These are phyloP conservation scores for Chlamydomonas reinhardtii DNA, from an alignment of 163 green algal genomes.

Conservation along the genomic window DNA sequence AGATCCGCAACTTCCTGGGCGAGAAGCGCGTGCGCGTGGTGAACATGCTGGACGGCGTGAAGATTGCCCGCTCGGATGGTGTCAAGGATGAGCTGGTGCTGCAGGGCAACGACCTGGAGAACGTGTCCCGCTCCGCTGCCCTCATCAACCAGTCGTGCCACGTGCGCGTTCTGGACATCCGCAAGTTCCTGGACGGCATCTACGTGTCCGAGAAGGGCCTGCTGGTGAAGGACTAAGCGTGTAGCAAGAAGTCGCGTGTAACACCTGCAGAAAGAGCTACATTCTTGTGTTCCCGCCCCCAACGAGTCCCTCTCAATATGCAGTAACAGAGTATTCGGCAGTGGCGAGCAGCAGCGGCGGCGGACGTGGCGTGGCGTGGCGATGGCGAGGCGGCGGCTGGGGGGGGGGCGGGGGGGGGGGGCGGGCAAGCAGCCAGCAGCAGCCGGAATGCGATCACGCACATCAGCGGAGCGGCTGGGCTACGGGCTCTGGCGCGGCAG, in stretches of 20 bases:
- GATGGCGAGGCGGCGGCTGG: too few relatives aligned
- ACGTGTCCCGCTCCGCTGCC: constrained; percentile 91
- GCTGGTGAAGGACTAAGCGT: constrained; percentile 49
- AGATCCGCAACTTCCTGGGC: constrained; percentile 99
- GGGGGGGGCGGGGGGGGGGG: too few relatives aligned
- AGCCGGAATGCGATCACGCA: too few relatives aligned
- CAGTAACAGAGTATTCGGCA: too few relatives aligned
- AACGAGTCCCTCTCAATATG: too few relatives aligned
- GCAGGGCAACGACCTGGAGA: constrained; percentile 96
- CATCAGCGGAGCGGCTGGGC: too few relatives aligned
- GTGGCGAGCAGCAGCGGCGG: too few relatives aligned
- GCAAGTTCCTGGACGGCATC: constrained; percentile 99
- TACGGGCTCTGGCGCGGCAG: too few relatives aligned
- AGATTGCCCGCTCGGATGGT: constrained; percentile 77
- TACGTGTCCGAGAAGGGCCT: constrained; percentile 87
- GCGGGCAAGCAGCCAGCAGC: too few relatives aligned
- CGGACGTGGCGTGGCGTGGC: not conserved
- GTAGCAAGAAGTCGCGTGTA: not conserved
- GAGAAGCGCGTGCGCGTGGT: constrained; percentile 98
- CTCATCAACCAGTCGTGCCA: constrained; percentile 91
- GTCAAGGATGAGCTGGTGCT: constrained; percentile 99
- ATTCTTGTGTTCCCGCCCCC: too few relatives aligned
- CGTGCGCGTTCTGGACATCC: constrained; percentile 92
- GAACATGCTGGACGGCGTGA: constrained; percentile 95
- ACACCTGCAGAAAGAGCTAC: too few relatives aligned